These are phyloP conservation scores for Monosporascus ibericus DNA, from an alignment of 2,329 filamentous ascomycete genomes.

Conservation along the genomic window DNA sequence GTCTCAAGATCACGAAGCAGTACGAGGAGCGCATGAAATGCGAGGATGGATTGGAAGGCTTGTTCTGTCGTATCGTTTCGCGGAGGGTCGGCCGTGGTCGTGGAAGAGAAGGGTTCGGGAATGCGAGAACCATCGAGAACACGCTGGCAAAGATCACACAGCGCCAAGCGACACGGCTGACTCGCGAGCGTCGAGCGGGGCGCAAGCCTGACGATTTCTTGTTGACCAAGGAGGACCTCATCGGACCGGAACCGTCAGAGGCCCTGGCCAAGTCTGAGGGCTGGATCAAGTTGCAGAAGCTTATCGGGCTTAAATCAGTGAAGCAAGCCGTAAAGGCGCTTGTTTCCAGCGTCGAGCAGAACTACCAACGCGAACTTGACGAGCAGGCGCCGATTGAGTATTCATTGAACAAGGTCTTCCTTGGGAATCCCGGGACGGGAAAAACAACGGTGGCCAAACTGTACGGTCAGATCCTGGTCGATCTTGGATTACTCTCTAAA, in stretches of 20 bases:
- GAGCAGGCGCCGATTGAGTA: conserved; percentile 55
- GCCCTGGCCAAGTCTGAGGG: conserved; percentile 46
- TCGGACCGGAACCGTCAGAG: conserved; percentile 59
- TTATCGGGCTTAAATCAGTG: conserved; percentile 56
- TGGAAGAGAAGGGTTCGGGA: conserved; percentile 64
- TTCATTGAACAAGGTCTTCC: conserved; percentile 62
- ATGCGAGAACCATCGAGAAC: conserved; percentile 66
- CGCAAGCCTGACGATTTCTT: conserved; percentile 47
- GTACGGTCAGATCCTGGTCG: conserved; percentile 62
- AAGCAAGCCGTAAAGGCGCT: conserved; percentile 55
- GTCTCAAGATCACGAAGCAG: conserved; percentile 44
- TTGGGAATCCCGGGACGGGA: conserved; percentile 68
- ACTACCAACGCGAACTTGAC: conserved; percentile 59
- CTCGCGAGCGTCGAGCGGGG: conserved; percentile 35
- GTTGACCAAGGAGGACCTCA: conserved; percentile 60
- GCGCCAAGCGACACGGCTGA: conserved; percentile 54
- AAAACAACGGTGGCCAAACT: conserved; percentile 72
- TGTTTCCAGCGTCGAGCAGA: conserved; percentile 54
- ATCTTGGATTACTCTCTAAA: conserved; percentile 61
- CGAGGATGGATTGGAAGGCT: conserved; percentile 51
- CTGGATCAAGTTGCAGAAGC: conserved; percentile 49
- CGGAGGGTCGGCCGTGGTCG: conserved; percentile 56
- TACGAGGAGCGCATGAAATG: conserved; percentile 51
- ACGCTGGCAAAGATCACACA: conserved; percentile 44
- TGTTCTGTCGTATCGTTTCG: conserved; percentile 58